A percentile compares a stretch with the other conserved stretches of the same genome.
Evolutionary conservation across 2,329 filamentous ascomycete species (phyloP).

Genomic region (Penicillium sp.): DNA sequence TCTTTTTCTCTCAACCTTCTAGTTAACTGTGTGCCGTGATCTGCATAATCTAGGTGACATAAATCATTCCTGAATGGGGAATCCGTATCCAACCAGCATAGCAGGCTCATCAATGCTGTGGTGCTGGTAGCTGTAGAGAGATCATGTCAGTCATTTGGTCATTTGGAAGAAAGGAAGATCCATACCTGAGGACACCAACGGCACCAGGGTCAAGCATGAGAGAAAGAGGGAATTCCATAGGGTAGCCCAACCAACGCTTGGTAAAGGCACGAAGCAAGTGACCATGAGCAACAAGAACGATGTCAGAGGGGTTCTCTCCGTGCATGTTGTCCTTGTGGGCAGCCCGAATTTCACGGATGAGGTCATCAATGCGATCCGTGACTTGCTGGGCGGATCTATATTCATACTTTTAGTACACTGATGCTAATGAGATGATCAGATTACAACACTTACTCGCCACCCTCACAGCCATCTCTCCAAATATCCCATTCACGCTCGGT

Average conservation of each 20-base stretch:
- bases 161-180: neutral
- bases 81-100: slow-evolving; percentile 45
- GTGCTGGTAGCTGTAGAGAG: slow-evolving; percentile 34
- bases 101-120: slow-evolving; percentile 43
- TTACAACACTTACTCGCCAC: slow-evolving; percentile 49
- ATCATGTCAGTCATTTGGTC: neutral
- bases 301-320: slow-evolving; percentile 41
- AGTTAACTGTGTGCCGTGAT: neutral
- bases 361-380: slow-evolving; percentile 42
- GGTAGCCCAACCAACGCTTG: slow-evolving; percentile 49
- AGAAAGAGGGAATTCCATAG: slow-evolving; percentile 42
- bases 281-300: slow-evolving; percentile 46
- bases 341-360: slow-evolving; percentile 44
- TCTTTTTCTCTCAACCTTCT: neutral
- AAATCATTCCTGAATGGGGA: slow-evolving; percentile 27
- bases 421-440: neutral
- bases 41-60: neutral
- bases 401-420: slow-evolving; percentile 2
- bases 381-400: slow-evolving; percentile 39
- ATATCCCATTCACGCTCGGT: slow-evolving; percentile 56
- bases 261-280: slow-evolving; percentile 50
- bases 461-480: slow-evolving; percentile 60
- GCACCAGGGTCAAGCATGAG: slow-evolving; percentile 50
- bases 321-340: slow-evolving; percentile 45
- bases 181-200: slow-evolving; percentile 45